These are phyloP conservation scores for Phlebiopsis flavidoalba DNA, from an alignment of 768 basidiomycete genomes.

Conservation along the genomic window DNA sequence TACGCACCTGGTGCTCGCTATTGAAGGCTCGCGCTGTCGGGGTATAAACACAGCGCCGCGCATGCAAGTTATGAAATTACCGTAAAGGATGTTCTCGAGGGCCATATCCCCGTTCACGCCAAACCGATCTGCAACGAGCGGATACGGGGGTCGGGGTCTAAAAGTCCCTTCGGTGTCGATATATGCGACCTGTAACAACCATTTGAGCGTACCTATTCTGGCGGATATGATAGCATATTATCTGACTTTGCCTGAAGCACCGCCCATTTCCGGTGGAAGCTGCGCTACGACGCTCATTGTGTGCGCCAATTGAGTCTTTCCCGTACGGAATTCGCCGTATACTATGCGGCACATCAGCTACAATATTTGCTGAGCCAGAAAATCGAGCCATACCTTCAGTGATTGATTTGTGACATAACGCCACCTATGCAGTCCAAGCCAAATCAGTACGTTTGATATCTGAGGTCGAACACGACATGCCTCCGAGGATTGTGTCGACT, in stretches of 20 bases:
- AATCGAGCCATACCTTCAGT: slow-evolving; percentile 67
- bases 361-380: too few relatives aligned
- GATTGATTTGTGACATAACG: slow-evolving; percentile 87
- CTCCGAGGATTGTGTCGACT: slow-evolving; percentile 88
- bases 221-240: background rate
- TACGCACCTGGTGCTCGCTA: slow-evolving; percentile 78
- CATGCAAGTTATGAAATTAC: slow-evolving; percentile 31
- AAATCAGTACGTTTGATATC: background rate
- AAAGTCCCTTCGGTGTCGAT: slow-evolving; percentile 95
- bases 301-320: slow-evolving; percentile 93
- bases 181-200: slow-evolving; percentile 65
- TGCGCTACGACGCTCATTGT: slow-evolving; percentile 92
- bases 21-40: slow-evolving; percentile 78
- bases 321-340: slow-evolving; percentile 94
- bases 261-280: slow-evolving; percentile 84
- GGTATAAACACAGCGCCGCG: slow-evolving; percentile 11
- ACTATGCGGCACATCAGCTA: slow-evolving; percentile 42
- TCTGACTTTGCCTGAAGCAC: slow-evolving; percentile 79
- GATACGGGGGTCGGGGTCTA: slow-evolving; percentile 91
- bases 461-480: slow-evolving; percentile 34
- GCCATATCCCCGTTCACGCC: slow-evolving; percentile 88
- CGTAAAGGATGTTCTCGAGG: slow-evolving; percentile 89
- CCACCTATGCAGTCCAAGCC: slow-evolving; percentile 43
- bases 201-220: background rate
- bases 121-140: slow-evolving; percentile 85